These are phyloP conservation scores for Vickermania spadyakhi DNA, from an alignment of 208 protist species.

Conservation along the genomic window DNA sequence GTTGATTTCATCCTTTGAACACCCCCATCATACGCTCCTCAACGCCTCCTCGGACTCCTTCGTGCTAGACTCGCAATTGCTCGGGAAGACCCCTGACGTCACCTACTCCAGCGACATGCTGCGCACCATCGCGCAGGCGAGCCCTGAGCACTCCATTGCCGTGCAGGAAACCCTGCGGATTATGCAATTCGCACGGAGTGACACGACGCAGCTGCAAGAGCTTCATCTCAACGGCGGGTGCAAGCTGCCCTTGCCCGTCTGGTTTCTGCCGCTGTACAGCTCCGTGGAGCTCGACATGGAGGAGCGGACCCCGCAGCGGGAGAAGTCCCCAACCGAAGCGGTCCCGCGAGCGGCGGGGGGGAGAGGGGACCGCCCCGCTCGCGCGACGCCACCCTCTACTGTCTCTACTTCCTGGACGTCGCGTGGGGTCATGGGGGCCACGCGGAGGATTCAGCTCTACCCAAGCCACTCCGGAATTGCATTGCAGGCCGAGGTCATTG, in stretches of 20 bases:
- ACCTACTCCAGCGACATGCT: neutral
- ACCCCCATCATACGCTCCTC: neutral
- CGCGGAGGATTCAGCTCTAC: neutral
- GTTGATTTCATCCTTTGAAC: slow-evolving; percentile 21
- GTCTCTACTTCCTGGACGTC: neutral
- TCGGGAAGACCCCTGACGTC: neutral
- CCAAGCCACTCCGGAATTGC: neutral
- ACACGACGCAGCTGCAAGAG: slow-evolving; percentile 4
- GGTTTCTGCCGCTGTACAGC: neutral
- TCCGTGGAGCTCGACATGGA: neutral
- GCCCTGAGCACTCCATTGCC: slow-evolving; percentile 15
- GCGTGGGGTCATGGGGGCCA: neutral
- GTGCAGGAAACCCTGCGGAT: slow-evolving; percentile 31
- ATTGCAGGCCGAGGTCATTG: neutral
- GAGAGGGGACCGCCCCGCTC: neutral
- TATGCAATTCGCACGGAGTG: slow-evolving; percentile 20
- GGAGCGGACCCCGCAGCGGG: neutral
- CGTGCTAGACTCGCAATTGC: neutral
- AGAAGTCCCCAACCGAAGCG: neutral
- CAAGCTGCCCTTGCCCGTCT: slow-evolving; percentile 14
- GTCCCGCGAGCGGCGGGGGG: neutral
- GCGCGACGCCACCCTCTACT: neutral
- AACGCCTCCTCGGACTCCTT: neutral
- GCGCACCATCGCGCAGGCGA: neutral
- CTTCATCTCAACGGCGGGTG: slow-evolving; percentile 14